Base-by-base conservation (phyloP, 2,329 filamentous ascomycete genomes). In the Aspergillus amoenus region DNA sequence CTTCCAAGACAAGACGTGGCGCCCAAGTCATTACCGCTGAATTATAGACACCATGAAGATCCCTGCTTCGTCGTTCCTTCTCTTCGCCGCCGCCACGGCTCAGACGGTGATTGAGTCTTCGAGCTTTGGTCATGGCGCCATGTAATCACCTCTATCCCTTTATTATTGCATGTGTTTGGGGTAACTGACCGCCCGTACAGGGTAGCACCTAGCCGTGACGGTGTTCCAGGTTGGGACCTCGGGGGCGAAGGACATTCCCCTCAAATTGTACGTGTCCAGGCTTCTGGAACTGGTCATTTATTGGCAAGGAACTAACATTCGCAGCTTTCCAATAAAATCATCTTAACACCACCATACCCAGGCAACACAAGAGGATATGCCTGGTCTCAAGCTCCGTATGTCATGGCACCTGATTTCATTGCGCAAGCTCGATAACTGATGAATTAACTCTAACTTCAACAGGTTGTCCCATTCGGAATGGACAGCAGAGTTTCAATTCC, bases 341-440 rank as follows among this genome's bases (percentile, higher is more conserved):
- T 99, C 71, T 84, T 99, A 56, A 99, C 94, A 1, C 93, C 94
- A 11, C 88, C 92, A 13, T 87, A 87, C 48, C 91, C 92, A 5
- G 94, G 94, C 55, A 92, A 92, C 76, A 87, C 90, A 69, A 86
- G 92, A 71, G 90, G 91, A 59, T 88, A 90, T 49, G 73, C 94
- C 65, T 99, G 94, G 93, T 81, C 88, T 32, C 85, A 92, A 61
- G 79, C 77, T 32, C 74, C 75, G 75, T 79, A 74, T 66, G 73
- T 70, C 27, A 74, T 66, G 73, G 70, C 27, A 15, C 24, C 9
- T 13, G 11, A 13, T 15, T 15, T 18, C 13, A 27, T 51, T 11
- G 9, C 17, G 11, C 21, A 27, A 18, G 5, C n/a, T 37, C 17
- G 18, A 3, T n/a, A 47, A 18, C 6, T 32, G 24, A 2, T 9